phyloP scores from a whole-genome alignment of 345 rosid genomes.

The Limnanthes douglasii region DNA sequence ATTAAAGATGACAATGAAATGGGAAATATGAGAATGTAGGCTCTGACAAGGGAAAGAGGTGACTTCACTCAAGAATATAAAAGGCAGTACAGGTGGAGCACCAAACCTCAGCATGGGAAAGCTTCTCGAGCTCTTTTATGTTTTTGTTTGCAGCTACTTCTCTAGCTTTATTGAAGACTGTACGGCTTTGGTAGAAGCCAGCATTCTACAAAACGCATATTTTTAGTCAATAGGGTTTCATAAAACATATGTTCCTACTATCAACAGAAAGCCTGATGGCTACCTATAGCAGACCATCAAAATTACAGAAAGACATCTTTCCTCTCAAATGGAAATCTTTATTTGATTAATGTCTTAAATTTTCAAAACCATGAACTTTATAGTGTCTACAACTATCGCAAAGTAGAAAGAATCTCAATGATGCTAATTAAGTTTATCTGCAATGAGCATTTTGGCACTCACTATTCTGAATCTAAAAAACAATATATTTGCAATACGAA shows the following conservation, averaged over 20 bases:
- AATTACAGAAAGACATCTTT: background rate
- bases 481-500: too few relatives aligned
- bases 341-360: too few relatives aligned
- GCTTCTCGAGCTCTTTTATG: slow-evolving; percentile 37
- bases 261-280: too few relatives aligned
- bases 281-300: too few relatives aligned
- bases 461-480: too few relatives aligned
- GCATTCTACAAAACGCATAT: slow-evolving; percentile 29
- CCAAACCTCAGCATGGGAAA: slow-evolving; percentile 34
- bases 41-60: background rate
- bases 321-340: background rate
- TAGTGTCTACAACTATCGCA: too few relatives aligned
- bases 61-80: background rate
- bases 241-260: too few relatives aligned
- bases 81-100: too few relatives aligned
- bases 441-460: too few relatives aligned
- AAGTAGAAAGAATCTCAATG: too few relatives aligned
- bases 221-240: background rate
- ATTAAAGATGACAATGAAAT: slow-evolving; percentile 5
- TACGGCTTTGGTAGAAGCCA: slow-evolving; percentile 26
- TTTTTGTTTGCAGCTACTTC: slow-evolving; percentile 49
- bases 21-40: slow-evolving; percentile 9
- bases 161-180: slow-evolving; percentile 34
- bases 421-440: too few relatives aligned
- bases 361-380: too few relatives aligned